phyloP scores from a whole-genome alignment of 805 yeast species.

The Sugiyamaella americana region DNA sequence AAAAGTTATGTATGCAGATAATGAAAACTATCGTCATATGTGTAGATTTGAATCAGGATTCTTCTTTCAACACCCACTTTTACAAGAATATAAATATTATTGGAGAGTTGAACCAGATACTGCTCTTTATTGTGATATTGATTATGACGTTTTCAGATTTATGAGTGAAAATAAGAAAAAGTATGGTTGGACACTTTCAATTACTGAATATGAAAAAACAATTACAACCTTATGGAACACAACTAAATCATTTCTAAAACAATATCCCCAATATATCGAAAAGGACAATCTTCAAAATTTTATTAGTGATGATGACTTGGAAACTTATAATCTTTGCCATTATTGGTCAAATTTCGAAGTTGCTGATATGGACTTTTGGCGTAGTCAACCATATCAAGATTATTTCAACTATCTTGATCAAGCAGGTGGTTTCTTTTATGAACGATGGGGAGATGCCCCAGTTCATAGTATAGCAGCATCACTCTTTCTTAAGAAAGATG shows the following conservation, averaged over 20 bases:
- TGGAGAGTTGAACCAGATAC: constrained; percentile 78
- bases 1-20: constrained; percentile 50
- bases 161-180: constrained; percentile 50
- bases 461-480: constrained; percentile 76
- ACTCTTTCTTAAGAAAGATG: constrained; percentile 47
- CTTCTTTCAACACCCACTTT: constrained; percentile 54
- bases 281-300: constrained; percentile 61
- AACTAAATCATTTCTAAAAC: constrained; percentile 40
- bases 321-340: constrained; percentile 66
- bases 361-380: constrained; percentile 65
- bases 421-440: constrained; percentile 75
- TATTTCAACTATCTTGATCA: constrained; percentile 59
- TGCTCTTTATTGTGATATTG: constrained; percentile 52
- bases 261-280: constrained; percentile 47
- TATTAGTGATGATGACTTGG: constrained; percentile 51
- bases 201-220: constrained; percentile 57
- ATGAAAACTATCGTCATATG: constrained; percentile 67
- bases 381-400: constrained; percentile 48
- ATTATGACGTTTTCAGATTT: constrained; percentile 55
- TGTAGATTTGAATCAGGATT: constrained; percentile 76
- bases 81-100: constrained; percentile 57
- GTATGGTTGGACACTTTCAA: constrained; percentile 63
- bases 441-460: constrained; percentile 94
- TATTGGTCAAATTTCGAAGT: constrained; percentile 79
- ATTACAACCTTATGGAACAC: constrained; percentile 60